Percentiles rank a stretch among this genome's conserved stretches.
phyloP scores from a whole-genome alignment of 2,329 filamentous ascomycete genomes.

The Colletotrichum chlorophyti region DNA sequence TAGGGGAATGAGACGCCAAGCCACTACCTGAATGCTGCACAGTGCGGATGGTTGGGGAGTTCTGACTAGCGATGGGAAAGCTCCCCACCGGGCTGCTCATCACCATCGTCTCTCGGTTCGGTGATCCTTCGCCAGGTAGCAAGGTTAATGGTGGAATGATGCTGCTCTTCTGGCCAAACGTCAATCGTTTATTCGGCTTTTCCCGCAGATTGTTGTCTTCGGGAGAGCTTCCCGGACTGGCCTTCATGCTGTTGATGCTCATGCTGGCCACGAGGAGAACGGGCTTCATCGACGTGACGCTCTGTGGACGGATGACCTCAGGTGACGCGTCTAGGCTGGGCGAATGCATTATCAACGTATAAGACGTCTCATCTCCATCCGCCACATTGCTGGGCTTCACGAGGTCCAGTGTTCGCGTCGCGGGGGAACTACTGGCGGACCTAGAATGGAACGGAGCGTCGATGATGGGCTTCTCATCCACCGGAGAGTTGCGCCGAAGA shows the following conservation, averaged over 20 bases:
- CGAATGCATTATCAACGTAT: slow-evolving; percentile 11
- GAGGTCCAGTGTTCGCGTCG: slow-evolving; percentile 6
- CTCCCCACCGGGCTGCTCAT: background rate
- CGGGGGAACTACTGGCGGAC: slow-evolving; percentile 16
- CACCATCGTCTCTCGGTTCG: background rate
- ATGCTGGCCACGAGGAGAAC: slow-evolving; percentile 22
- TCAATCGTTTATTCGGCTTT: slow-evolving; percentile 9
- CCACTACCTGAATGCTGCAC: background rate
- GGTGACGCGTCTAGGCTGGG: background rate
- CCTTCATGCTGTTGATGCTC: slow-evolving; percentile 25
- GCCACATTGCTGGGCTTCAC: background rate
- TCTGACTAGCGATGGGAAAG: background rate
- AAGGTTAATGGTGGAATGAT: slow-evolving; percentile 24
- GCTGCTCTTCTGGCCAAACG: slow-evolving; percentile 10
- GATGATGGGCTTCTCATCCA: background rate
- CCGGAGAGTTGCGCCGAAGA: background rate
- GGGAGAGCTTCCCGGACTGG: slow-evolving; percentile 23
- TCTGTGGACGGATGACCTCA: slow-evolving; percentile 22
- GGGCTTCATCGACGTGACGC: slow-evolving; percentile 30
- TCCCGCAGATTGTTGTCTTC: slow-evolving; percentile 16
- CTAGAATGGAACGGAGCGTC: background rate
- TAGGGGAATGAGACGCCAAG: background rate
- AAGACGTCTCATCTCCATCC: background rate
- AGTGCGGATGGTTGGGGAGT: background rate
- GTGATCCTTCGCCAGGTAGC: slow-evolving; percentile 3